Base-by-base conservation (phyloP, 495 filamentous ascomycete species). In the Podospora pseudopauciseta region DNA sequence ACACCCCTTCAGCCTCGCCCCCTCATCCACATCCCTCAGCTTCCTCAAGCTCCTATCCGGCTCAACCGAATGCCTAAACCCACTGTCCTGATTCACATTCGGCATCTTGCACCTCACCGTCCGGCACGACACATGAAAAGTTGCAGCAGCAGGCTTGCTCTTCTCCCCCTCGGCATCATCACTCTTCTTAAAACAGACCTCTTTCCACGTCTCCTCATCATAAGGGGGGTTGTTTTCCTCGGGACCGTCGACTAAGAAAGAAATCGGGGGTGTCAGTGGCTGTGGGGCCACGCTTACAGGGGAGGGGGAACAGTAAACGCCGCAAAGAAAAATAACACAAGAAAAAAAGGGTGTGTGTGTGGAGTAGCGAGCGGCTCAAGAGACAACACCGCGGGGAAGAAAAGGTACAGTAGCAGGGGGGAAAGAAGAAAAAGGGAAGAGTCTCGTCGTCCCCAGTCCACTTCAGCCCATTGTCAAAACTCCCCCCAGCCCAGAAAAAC, bases 91-190 rank as follows among this genome's bases (percentile, higher is more conserved):
- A 77, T 96, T 86, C 2, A 94, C 90, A 72, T 97, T 97, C 5
- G 93, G 93, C 65, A 97, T 76, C 64, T 87, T 89, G 77, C 94
- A 97, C 32, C 94, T 87, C 60, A 88, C 84, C 2, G 91, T 93
- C 18, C 91, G 86, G 74, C 89, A 91, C 4, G 88, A 89, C 16
- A 93, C 88, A 72, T 85, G 80, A 63, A 84, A 84, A 5, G 67
- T 68, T 27, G 76, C 30, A 23, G 23, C 23, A 23, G 23, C 23
- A 23, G 23, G 23, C 30, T 32, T 32, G 4, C 7, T 32, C 34
- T 72, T 67, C 19, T 77, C 75, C 27, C 74, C 67, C 16, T 72
- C 39, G 13, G 39, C 39, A 3, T 49, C 39, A 63, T 66, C 76
- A 11, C 69, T 74, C 2, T 76, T 76, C 87, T 77, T 84, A 67